Conservation (phyloP, 495 filamentous ascomycete species). For the Peziza echinospora region DNA sequence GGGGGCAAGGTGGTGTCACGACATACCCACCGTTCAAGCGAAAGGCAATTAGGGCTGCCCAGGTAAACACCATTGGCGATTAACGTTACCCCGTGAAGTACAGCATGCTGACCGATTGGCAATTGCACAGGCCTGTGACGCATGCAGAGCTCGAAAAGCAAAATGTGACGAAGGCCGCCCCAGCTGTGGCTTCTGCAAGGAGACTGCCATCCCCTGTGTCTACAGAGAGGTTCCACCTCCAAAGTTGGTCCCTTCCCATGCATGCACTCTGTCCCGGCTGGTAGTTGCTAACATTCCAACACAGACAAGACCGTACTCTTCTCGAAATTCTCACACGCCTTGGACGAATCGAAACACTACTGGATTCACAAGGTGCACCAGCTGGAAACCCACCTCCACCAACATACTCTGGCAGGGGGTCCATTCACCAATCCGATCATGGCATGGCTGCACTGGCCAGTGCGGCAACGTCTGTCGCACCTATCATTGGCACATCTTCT, state of each 20-base stretch:
- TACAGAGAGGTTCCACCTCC: constrained; percentile 40
- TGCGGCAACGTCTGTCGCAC: neutral
- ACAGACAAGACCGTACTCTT: constrained; percentile 19
- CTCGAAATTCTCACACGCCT: constrained; percentile 19
- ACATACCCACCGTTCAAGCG: constrained; percentile 18
- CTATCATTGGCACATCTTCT: neutral
- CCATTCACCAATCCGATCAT: neutral
- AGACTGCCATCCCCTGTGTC: constrained; percentile 32
- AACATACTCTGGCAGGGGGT: neutral
- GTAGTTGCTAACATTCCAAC: neutral
- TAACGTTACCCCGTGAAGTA: no score
- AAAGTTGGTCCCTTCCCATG: constrained; percentile 29
- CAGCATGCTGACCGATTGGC: no score
- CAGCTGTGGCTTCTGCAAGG: constrained; percentile 36
- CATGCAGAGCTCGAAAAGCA: constrained; percentile 39
- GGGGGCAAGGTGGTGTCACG: constrained; percentile 11
- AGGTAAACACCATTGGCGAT: constrained; percentile 13
- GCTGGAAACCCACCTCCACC: no score
- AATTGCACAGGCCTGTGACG: constrained; percentile 40
- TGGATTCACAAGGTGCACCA: constrained; percentile 6
- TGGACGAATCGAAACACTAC: constrained; percentile 15
- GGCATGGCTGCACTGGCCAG: neutral
- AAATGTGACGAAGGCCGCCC: constrained; percentile 42
- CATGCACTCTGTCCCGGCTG: constrained; percentile 1
- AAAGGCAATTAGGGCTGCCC: constrained; percentile 20